Evolutionary conservation across 176 grass and related monocot species (phyloP), one percentile per base, ranked within the genome.

Genomic region (Bolboschoenus planiculmis): DNA sequence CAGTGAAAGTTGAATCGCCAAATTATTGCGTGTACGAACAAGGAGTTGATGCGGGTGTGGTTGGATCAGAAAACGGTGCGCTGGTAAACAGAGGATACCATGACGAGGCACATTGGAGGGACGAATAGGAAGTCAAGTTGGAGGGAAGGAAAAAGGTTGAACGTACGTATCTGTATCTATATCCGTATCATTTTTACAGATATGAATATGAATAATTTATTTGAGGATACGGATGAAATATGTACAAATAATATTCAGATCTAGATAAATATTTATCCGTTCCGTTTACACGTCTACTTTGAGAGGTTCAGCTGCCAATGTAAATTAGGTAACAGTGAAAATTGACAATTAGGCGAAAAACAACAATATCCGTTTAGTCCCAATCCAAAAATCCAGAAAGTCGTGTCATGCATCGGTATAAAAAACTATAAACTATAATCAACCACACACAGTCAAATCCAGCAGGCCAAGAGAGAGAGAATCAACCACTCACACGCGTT

Each of bases 31-130:
- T 51, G 87, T 88, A 94, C 13, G 92, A 85, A 87, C 95, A 97
- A 35, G 90, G 26, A 61, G 89, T 86, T 42, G 85, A 21, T n/a
- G 85, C 31, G 62, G 63, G 33, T 0, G 80, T 71, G 48, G 21
- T 85, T 4, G 56, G 59, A 62, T 79, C 54, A 10, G 85, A 85
- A 89, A 92, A 97, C 20, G 90, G 50, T 36, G 85, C 24, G 31
- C 91, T 85, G 2, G 94, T 81, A 88, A 97, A 92, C 53, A 91
- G 51, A 33, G 95, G 44, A 91, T 92, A 97, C 85, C 80, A 88
- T 3, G 87, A 60, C 1, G 95, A 97, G 78, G 90, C 84, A 89
- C 95, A 97, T 0, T 90, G 78, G 74, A 97, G 85, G 1, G 90
- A 15, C 2, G 85, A 72, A 86, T 89, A 97, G 71, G 95, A 91